Percentiles rank a stretch among this genome's conserved stretches.
Evolutionary conservation across 352 stramenopile species (phyloP).

Genomic region (Phytopythium mirpurense): DNA sequence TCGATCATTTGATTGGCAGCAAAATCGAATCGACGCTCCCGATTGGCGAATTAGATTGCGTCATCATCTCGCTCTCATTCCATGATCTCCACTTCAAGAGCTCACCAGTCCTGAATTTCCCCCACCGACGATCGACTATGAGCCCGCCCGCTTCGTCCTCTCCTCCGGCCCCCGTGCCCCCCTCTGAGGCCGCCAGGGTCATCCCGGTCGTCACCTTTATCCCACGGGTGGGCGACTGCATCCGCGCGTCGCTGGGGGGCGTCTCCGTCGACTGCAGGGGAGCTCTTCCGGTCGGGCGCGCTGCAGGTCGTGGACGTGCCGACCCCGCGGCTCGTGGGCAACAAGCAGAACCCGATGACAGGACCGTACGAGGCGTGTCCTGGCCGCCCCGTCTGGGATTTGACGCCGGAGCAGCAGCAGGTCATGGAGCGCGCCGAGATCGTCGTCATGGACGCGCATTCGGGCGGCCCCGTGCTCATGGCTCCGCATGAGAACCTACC

Average conservation of each 20-base stretch:
- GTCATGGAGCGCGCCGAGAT: constrained; percentile 24
- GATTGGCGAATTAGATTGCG: too few relatives aligned
- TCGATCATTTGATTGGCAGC: too few relatives aligned
- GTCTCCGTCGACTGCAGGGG: constrained; percentile 12
- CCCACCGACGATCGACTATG: neutral
- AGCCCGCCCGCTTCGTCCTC: neutral
- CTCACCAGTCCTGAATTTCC: too few relatives aligned
- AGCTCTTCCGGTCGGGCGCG: constrained; percentile 25
- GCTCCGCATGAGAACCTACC: constrained; percentile 25
- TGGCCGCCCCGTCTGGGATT: constrained; percentile 17
- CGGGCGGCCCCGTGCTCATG: constrained; percentile 19
- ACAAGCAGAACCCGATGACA: constrained; percentile 27
- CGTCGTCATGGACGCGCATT: constrained; percentile 28
- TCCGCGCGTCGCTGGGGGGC: constrained; percentile 20
- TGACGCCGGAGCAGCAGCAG: constrained; percentile 20
- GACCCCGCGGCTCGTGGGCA: constrained; percentile 22
- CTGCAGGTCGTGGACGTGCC: constrained; percentile 26
- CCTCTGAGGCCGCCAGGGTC: constrained; percentile 3
- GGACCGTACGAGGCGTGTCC: constrained; percentile 22
- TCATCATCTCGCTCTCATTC: too few relatives aligned
- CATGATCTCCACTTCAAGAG: too few relatives aligned
- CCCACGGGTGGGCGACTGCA: constrained; percentile 17
- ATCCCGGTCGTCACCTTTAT: constrained; percentile 30
- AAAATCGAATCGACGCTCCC: too few relatives aligned
- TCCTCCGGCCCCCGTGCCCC: neutral